Evolutionary conservation across 768 basidiomycete species (phyloP).

Genomic region (Tricholomella constricta): DNA sequence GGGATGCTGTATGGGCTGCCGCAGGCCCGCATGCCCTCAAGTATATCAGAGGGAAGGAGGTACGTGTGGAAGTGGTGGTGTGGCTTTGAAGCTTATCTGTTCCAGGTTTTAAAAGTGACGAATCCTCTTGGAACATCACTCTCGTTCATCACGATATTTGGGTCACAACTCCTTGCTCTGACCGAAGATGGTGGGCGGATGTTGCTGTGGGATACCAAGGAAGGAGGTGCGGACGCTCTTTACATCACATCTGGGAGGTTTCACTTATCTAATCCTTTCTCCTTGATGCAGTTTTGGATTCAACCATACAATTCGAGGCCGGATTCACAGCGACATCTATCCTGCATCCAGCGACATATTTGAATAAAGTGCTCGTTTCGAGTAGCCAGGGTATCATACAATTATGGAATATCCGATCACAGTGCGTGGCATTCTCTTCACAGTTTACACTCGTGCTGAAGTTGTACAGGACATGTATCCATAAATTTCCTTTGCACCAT

Average conservation of each 20-base stretch:
- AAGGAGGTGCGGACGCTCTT: constrained; percentile 42
- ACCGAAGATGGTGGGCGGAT: constrained; percentile 78
- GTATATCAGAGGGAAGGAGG: constrained; percentile 89
- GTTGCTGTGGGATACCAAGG: constrained; percentile 72
- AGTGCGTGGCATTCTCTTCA: constrained; percentile 44
- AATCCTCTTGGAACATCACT: constrained; percentile 68
- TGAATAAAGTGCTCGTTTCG: constrained; percentile 91
- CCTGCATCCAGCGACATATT: constrained; percentile 92
- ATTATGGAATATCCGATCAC: constrained; percentile 91
- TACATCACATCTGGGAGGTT: background rate
- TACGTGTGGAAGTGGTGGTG: constrained; percentile 24
- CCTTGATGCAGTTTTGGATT: constrained; percentile 53
- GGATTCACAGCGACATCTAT: constrained; percentile 85
- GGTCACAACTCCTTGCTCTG: constrained; percentile 76
- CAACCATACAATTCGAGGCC: constrained; percentile 75
- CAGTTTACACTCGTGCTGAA: background rate
- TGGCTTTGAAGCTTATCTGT: constrained; percentile 5
- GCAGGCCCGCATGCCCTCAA: constrained; percentile 70
- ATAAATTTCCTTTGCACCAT: constrained; percentile 64
- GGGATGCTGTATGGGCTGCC: constrained; percentile 84
- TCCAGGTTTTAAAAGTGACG: constrained; percentile 55
- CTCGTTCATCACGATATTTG: constrained; percentile 75
- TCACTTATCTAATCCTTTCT: constrained; percentile 19
- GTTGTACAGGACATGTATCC: constrained; percentile 71
- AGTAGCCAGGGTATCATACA: constrained; percentile 82